Evolutionary conservation across 306 rosid species (phyloP).

Genomic region (Cucurbita moschata): DNA sequence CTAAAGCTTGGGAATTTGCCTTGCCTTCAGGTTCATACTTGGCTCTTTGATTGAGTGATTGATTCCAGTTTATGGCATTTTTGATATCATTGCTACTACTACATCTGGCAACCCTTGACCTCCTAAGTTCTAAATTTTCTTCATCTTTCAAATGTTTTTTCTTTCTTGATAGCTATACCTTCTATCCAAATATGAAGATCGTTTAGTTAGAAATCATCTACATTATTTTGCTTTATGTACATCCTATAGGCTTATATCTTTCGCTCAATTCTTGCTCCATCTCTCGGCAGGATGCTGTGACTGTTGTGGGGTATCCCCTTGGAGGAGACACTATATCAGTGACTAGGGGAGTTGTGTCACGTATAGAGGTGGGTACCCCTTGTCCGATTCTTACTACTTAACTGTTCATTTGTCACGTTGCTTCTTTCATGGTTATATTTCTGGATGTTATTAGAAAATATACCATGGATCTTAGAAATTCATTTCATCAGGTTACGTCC

Average conservation of each 20-base stretch:
- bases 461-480: neutral
- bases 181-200: neutral
- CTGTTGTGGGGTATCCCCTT: slow-evolving; percentile 96
- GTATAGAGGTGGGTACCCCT: slow-evolving; percentile 88
- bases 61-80: neutral
- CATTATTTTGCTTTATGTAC: slow-evolving; percentile 3
- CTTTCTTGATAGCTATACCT: neutral
- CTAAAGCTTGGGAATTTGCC: slow-evolving; percentile 80
- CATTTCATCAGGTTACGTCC: slow-evolving; percentile 70
- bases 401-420: neutral
- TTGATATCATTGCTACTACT: neutral
- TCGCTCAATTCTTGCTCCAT: slow-evolving; percentile 5
- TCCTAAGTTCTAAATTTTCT: neutral
- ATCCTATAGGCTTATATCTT: slow-evolving; percentile 2
- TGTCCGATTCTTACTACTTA: neutral
- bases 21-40: slow-evolving; percentile 69
- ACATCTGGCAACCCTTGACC: neutral
- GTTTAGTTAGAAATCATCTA: neutral
- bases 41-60: neutral
- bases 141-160: neutral
- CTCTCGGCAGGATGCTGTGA: slow-evolving; percentile 79
- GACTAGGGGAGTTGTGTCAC: slow-evolving; percentile 97
- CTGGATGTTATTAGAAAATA: neutral
- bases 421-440: neutral
- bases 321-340: slow-evolving; percentile 99